Conservation (phyloP, 306 rosid species). For the Mucuna pruriens region DNA sequence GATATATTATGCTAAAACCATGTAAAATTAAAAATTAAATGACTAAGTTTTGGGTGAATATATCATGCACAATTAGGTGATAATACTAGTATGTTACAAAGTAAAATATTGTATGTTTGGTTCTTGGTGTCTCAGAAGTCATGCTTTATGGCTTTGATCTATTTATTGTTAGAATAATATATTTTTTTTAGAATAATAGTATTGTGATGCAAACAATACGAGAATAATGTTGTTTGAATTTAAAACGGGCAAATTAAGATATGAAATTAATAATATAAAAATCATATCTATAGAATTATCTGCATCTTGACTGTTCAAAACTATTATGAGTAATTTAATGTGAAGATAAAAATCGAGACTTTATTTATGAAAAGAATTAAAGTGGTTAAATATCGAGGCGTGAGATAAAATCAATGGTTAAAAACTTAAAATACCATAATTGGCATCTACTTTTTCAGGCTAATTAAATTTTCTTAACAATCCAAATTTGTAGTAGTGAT, state of each 20-base stretch:
- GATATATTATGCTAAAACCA: background rate
- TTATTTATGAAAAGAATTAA: background rate
- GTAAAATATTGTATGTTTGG: background rate
- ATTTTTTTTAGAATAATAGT: too few relatives aligned
- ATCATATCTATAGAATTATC: background rate
- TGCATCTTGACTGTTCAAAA: background rate
- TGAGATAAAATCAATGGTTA: slow-evolving; percentile 30
- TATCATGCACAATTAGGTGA: background rate
- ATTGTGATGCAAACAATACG: background rate
- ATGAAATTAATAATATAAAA: background rate
- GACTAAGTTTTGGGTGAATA: background rate
- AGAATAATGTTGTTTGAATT: background rate
- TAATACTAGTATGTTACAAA: background rate
- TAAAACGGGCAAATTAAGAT: background rate
- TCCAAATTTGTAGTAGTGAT: slow-evolving; percentile 8
- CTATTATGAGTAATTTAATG: background rate
- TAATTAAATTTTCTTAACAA: slow-evolving; percentile 34
- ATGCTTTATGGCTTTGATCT: background rate
- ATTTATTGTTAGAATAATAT: too few relatives aligned
- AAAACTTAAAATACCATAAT: slow-evolving; percentile 1
- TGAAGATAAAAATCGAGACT: background rate
- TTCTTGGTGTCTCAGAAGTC: background rate
- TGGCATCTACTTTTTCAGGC: slow-evolving; percentile 46
- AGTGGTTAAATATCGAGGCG: slow-evolving; percentile 4
- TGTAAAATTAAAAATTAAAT: background rate